Evolutionary conservation across 1,284 basidiomycete species (phyloP).

Genomic region (Ceratobasidium sp.): DNA sequence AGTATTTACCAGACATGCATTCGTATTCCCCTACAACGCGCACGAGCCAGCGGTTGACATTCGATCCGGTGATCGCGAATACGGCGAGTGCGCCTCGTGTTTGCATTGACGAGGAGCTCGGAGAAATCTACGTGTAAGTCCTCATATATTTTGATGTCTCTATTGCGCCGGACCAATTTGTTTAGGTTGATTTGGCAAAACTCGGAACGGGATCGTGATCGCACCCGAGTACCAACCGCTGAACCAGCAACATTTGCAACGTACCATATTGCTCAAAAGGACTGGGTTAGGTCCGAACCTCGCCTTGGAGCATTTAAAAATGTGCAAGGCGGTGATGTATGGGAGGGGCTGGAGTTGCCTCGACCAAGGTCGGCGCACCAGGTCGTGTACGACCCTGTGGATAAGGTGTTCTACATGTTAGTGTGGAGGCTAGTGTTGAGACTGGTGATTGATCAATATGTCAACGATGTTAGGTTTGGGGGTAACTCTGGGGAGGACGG

Average conservation of each 20-base stretch:
- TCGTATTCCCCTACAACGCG: conserved; percentile 73
- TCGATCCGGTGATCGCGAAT: conserved; percentile 70
- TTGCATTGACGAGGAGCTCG: conserved; percentile 71
- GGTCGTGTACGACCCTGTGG: conserved; percentile 68
- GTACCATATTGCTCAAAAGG: conserved; percentile 45
- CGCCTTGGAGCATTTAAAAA: neutral
- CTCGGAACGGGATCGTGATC: conserved; percentile 29
- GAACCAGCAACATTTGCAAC: conserved; percentile 47
- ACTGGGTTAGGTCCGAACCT: conserved; percentile 36
- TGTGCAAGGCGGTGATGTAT: conserved; percentile 25
- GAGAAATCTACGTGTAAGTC: conserved; percentile 80
- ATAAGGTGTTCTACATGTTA: conserved; percentile 44
- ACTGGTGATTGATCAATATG: conserved; percentile 57
- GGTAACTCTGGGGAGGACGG: conserved; percentile 45
- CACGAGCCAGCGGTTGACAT: conserved; percentile 71
- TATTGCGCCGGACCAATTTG: neutral
- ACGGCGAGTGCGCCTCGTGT: conserved; percentile 79
- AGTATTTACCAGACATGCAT: conserved; percentile 79
- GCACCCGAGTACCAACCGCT: neutral
- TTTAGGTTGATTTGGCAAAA: conserved; percentile 34
- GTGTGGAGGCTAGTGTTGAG: neutral
- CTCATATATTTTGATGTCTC: neutral
- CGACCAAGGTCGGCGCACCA: conserved; percentile 79
- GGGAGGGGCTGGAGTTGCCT: conserved; percentile 59
- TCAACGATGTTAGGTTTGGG: conserved; percentile 41